Evolutionary conservation across 2,329 filamentous ascomycete species (phyloP).

Genomic region (Elsinoe necatrix): DNA sequence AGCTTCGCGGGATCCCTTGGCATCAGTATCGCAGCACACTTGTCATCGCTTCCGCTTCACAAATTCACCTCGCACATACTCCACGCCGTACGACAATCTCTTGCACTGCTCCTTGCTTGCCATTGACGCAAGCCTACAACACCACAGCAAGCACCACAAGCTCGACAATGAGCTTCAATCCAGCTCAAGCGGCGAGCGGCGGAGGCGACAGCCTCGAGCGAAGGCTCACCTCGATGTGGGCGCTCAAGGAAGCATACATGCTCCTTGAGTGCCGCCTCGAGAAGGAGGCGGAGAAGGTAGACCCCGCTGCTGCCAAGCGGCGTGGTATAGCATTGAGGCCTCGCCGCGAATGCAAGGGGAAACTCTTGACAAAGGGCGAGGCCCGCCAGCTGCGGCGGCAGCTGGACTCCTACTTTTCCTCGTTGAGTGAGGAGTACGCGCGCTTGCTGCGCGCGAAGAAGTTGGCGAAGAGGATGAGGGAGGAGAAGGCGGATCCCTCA

Average conservation of each 20-base stretch:
- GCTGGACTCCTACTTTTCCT: background rate
- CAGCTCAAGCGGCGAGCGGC: background rate
- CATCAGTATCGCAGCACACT: background rate
- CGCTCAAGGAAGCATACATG: background rate
- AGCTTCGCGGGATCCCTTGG: background rate
- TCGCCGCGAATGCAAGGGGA: background rate
- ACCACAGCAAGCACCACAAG: background rate
- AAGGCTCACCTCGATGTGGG: background rate
- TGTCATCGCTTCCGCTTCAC: background rate
- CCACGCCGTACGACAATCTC: background rate
- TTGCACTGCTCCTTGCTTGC: background rate
- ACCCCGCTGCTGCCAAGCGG: background rate
- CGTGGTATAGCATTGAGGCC: background rate
- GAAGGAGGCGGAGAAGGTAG: background rate
- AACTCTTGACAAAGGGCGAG: background rate
- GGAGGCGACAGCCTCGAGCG: background rate
- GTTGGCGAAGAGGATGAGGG: background rate
- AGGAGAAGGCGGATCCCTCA: background rate
- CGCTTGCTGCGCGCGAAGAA: no score
- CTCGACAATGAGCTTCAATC: background rate
- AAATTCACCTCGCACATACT: background rate
- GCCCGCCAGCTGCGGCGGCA: background rate
- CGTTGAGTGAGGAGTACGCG: background rate
- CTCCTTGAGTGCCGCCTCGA: background rate
- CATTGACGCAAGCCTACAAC: background rate